Evolutionary conservation across 768 basidiomycete genomes (phyloP).

Genomic region (Antrodiella citrinella): DNA sequence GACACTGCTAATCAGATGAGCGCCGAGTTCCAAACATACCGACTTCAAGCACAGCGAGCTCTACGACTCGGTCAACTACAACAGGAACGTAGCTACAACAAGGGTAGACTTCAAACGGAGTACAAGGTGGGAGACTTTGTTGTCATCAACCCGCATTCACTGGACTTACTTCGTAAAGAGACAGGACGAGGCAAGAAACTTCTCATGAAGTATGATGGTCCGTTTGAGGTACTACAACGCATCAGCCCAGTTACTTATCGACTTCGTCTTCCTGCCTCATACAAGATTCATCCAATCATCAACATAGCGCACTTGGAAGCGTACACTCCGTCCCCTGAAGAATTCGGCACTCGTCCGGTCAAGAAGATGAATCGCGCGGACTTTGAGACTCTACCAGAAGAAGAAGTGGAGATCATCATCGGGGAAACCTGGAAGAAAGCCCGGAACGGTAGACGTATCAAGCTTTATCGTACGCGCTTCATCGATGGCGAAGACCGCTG

Average conservation of each 20-base stretch:
- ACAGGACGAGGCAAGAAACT: too few species aligned
- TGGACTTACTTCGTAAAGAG: too few species aligned
- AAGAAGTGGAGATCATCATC: conserved; percentile 6
- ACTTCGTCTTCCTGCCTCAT: conserved; percentile 14
- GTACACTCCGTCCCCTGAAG: conserved; percentile 12
- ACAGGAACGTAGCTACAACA: conserved; percentile 13
- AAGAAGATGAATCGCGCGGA: not conserved
- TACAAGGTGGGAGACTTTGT: conserved; percentile 25
- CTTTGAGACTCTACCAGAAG: conserved; percentile 1
- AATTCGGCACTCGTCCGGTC: conserved; percentile 10
- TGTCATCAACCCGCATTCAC: too few species aligned
- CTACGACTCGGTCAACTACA: too few species aligned
- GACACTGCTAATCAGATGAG: too few species aligned
- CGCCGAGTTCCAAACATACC: too few species aligned
- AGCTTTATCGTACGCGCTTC: too few species aligned
- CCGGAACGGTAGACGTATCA: not conserved
- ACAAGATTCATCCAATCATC: too few species aligned
- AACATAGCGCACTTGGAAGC: conserved; percentile 18
- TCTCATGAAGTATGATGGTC: conserved; percentile 14
- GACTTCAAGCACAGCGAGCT: too few species aligned
- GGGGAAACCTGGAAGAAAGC: not conserved
- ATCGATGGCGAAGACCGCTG: conserved; percentile 5
- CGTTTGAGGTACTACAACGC: conserved; percentile 17
- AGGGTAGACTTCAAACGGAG: conserved; percentile 5
- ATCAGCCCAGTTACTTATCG: conserved; percentile 18